Percentiles rank a stretch among this genome's conserved stretches.
phyloP scores from a whole-genome alignment of 352 stramenopile species.

The Globisporangium yorkense region DNA sequence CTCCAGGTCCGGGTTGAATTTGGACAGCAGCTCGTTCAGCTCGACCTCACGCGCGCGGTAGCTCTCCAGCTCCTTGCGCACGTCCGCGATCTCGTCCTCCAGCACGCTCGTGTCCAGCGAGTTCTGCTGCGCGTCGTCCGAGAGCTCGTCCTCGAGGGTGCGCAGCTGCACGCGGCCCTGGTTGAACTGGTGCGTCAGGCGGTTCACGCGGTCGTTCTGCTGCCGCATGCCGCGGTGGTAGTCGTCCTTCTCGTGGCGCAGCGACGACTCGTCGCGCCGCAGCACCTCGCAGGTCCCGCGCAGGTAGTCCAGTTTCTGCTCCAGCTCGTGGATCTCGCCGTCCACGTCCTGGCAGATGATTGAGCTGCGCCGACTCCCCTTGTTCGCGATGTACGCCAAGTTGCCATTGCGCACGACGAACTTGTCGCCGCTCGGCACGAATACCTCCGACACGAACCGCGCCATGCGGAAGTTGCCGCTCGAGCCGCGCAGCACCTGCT shows the following conservation, averaged over 20 bases:
- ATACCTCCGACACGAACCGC: conserved; percentile 63
- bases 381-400: conserved; percentile 78
- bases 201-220: conserved; percentile 50
- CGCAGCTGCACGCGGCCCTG: conserved; percentile 47
- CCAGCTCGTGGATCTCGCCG: conserved; percentile 49
- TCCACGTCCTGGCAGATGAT: conserved; percentile 76
- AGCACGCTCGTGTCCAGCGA: conserved; percentile 66
- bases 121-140: conserved; percentile 56
- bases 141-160: conserved; percentile 63
- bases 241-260: conserved; percentile 46
- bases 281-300: conserved; percentile 39
- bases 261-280: conserved; percentile 39
- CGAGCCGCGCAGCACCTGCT: conserved; percentile 40
- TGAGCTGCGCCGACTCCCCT: conserved; percentile 45
- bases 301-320: conserved; percentile 43
- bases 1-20: conserved; percentile 69
- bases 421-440: conserved; percentile 65
- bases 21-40: conserved; percentile 49
- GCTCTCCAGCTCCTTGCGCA: conserved; percentile 37
- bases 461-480: conserved; percentile 62
- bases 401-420: conserved; percentile 74
- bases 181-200: conserved; percentile 50
- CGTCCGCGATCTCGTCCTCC: conserved; percentile 57
- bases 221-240: conserved; percentile 29
- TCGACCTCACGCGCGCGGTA: conserved; percentile 37